Evolutionary conservation across 257 asterid genomes (phyloP).

Genomic region (Catharanthus roseus): DNA sequence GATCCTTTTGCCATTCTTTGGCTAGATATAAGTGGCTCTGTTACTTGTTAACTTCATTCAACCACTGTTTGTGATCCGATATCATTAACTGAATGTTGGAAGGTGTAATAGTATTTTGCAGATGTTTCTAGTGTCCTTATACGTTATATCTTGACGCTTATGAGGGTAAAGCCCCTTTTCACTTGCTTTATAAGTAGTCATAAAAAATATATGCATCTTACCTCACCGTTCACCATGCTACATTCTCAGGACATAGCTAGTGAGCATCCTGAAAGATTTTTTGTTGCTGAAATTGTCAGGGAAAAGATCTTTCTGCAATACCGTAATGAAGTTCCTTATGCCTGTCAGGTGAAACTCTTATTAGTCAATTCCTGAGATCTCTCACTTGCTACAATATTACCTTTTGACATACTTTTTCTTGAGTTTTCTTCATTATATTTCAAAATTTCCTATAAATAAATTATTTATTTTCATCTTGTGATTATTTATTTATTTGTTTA

Average conservation of each 20-base stretch:
- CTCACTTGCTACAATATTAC: background rate
- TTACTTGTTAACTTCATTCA: background rate
- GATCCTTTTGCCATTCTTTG: background rate
- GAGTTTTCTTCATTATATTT: background rate
- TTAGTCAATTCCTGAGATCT: slow-evolving; percentile 5
- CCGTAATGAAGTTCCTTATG: slow-evolving; percentile 90
- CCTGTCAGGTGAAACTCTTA: slow-evolving; percentile 73
- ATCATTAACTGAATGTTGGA: background rate
- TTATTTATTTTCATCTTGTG: background rate
- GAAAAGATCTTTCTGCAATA: slow-evolving; percentile 93
- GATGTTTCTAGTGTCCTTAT: background rate
- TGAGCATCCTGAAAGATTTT: slow-evolving; percentile 97
- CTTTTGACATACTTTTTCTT: background rate
- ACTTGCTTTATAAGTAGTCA: background rate
- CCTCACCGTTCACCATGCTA: background rate
- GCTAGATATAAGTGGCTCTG: background rate
- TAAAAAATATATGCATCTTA: background rate
- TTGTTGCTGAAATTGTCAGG: slow-evolving; percentile 85
- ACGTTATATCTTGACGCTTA: background rate
- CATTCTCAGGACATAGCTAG: slow-evolving; percentile 79
- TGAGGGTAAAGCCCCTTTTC: no score
- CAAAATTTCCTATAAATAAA: slow-evolving; percentile 2
- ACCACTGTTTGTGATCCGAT: background rate
- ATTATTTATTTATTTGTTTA: no score
- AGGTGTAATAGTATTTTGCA: background rate